Base-by-base conservation (phyloP, 169 alveolate genomes). In the Perkinsus olseni region DNA sequence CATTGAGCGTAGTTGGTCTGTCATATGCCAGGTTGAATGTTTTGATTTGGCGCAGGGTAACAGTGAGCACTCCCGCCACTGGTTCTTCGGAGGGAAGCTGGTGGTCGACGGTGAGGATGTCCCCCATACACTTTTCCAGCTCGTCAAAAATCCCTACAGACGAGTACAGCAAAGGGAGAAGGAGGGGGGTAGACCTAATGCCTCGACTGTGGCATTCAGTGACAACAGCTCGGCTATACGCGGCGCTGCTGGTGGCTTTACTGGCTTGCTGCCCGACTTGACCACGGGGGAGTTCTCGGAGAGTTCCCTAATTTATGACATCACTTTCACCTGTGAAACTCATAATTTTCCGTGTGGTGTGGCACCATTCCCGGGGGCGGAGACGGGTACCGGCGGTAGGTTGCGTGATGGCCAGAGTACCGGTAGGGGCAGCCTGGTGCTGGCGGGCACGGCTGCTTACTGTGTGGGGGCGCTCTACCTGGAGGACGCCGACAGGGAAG, bases 1-100 rank as follows among this genome's bases (percentile, higher is more conserved):
- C 82, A 62, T 28, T 13, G 82, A 45, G 17, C 24, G 62, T 45
- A 17, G 62, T 17, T 17, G 62, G 24, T 17, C 62, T 45, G 62
- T 6, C 62, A 6, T 45, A 45, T 17, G 62, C 17, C 34, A 90
- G 31, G 94, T 93, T 92, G 96, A 95, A 91, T 91, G 93, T 74
- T 95, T 93, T 91, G 96, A 94, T 91, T 92, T 95, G 82, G 96
- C 96, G 21, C 96, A 95, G 95, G 95, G 95, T 31, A 94, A 94
- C 91, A 91, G 94, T 37, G 95, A 95, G 93, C 95, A 93, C 93
- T 36, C 90, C 51, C 93, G 95, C 0, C 95, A 95, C 51, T 93
- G 95, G 95, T 95, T 94, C 82, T 94, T 95, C 92, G 94, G 94
- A 34, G 96, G 95, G 39, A 94, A 95, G 92, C 74, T 94, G 74